Evolutionary conservation across 805 yeast species (phyloP), one percentile per base, ranked within the genome.

Genomic region (Phaffomyces thermotolerans): DNA sequence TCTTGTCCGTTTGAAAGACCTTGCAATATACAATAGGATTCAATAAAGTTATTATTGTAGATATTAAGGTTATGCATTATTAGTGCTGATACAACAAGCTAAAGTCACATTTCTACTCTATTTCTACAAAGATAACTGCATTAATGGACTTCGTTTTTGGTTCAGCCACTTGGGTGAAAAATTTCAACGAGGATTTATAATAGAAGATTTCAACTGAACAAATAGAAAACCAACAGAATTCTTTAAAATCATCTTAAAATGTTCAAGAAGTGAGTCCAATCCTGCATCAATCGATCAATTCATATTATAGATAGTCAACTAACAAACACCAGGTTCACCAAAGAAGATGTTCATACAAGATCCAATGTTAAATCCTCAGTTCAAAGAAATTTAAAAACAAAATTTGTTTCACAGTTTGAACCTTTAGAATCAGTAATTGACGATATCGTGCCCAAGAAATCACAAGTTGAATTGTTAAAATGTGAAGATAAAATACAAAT

Each of bases 321-420:
- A 31, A 35, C 46, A 37, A 35, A 40, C 42, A 13, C 2, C 20
- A 74, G 79, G 60, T 88, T 89, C 67, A 75, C 87, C 27, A 81
- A 78, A 52, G 96, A 88, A 35, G 96, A 90, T 59, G 76, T 89
- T 42, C 95, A 88, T 55, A 83, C 96, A 8, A 81, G 93, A 51
- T 81, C 96, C 13, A 91, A 91, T 59, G 82, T 90, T 63, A 90
- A 90, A 64, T 85, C 96, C 0, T 90, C 97, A 2, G 90, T 84
- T n/a, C 96, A 89, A 63, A 77, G 97, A 63, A 83, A 84, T n/a
- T 71, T 91, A 52, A 86, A 86, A 59, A 52, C 84, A 17, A 85
- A 81, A 55, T 72, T 90, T 42, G 84, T 83, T 2, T 68, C 71
- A 4, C 88, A 82, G 62, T 90, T 81, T 59, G 89, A 88, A 18